These are phyloP conservation scores for Tulasnella sp. DNA, from an alignment of 768 basidiomycete species.

Conservation along the genomic window DNA sequence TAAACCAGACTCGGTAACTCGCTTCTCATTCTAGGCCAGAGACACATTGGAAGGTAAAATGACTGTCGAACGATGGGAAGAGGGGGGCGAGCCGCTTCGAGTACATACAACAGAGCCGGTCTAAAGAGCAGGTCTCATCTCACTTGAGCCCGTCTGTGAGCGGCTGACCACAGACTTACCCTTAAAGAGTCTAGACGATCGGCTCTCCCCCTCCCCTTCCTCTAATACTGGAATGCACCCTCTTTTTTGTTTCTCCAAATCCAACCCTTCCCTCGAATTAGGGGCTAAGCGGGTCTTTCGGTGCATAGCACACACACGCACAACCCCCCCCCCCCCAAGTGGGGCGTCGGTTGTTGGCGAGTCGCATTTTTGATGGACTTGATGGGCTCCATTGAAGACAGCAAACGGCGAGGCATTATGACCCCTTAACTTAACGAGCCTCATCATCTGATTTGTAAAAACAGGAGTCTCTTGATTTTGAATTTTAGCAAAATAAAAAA, in stretches of 20 bases:
- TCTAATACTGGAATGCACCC: neutral
- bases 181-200: slow-evolving; percentile 5
- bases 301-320: neutral
- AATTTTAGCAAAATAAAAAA: too few relatives aligned
- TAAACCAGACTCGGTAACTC: neutral
- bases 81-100: neutral
- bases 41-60: neutral
- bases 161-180: neutral
- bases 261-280: neutral
- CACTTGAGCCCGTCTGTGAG: neutral
- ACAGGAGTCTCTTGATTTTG: too few relatives aligned
- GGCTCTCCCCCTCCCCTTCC: too few relatives aligned
- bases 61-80: neutral
- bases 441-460: too few relatives aligned
- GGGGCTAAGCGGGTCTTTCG: neutral
- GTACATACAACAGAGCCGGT: neutral
- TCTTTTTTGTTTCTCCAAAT: neutral
- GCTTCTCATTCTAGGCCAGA: neutral
- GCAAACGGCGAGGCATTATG: neutral
- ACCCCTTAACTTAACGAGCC: too few relatives aligned
- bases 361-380: too few relatives aligned
- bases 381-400: too few relatives aligned
- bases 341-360: neutral
- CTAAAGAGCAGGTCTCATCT: neutral
- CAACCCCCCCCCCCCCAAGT: neutral